Evolutionary conservation across 306 rosid species (phyloP), one percentile per base, ranked within the genome.

Genomic region (Cucumis hystrix): DNA sequence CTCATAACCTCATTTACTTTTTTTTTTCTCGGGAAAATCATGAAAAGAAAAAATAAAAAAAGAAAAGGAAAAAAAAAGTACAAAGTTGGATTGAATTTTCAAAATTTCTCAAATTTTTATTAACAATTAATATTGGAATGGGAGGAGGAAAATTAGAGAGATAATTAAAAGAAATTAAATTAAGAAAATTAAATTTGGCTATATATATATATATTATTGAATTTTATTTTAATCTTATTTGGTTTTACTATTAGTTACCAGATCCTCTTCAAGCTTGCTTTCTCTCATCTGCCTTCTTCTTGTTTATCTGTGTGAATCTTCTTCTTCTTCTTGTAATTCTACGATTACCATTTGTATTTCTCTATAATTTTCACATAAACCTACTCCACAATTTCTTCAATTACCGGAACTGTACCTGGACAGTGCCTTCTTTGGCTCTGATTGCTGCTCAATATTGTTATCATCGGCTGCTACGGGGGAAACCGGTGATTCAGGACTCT

Each of bases 401-500:
- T 73, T 52, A 30, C 13, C 33, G 28, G 28, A 66, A 66, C 56
- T 52, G 43, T 9, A 16, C 41, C 6, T 12, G 39, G 77, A 52
- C 10, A 73, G 18, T 73, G 76, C 14, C 11, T 71, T 25, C 14
- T 49, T 71, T 15, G 14, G 58, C 23, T 23, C 2, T 23, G 76
- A 28, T 72, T 51, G 20, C 18, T 28, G 61, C 6, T 51, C 14
- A 7, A 11, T 33, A 11, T 56, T 75, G 9, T 39, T 39, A 39
- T 66, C 28, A 54, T 75, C 66, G 66, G 18, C 35, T 56, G 78
- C 49, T 55, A 13, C 30, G 39, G 77, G 79, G 37, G 5, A 33
- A 33, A 23, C 18, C 67, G 47, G 40, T 20, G 21, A 5, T 59
- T 57, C 23, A 8, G 79, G 84, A 70, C 82, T 79, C 66, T 78